These are phyloP conservation scores for Cymodocea nodosa DNA, from an alignment of 116 monocot genomes.

Conservation along the genomic window DNA sequence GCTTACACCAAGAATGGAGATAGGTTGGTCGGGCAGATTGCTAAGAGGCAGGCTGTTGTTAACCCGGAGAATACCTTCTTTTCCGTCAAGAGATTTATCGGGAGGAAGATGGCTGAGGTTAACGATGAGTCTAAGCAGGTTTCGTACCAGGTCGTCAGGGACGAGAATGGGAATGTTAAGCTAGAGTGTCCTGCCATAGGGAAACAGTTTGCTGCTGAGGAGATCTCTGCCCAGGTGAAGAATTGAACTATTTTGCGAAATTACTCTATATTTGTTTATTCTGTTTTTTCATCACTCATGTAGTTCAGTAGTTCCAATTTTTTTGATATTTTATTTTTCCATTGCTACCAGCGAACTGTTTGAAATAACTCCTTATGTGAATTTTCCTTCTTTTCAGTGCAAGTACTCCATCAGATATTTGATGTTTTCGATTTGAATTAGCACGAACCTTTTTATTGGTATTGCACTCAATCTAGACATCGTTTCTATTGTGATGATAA, in stretches of 20 bases:
- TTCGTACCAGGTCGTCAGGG: slow-evolving; percentile 31
- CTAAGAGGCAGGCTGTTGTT: slow-evolving; percentile 43
- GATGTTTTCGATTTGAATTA: too few species aligned
- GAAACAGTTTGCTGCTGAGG: slow-evolving; percentile 52
- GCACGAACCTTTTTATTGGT: too few species aligned
- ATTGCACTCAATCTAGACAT: too few species aligned
- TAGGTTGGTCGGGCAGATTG: slow-evolving; percentile 49
- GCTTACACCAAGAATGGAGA: slow-evolving; percentile 51
- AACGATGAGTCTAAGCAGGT: slow-evolving; percentile 42
- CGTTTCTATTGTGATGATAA: too few species aligned
- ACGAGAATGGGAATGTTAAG: slow-evolving; percentile 53
- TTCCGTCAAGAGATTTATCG: slow-evolving; percentile 40
- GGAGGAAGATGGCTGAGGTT: slow-evolving; percentile 43
- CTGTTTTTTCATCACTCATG: too few species aligned
- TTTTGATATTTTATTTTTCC: not conserved
- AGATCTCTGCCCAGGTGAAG: slow-evolving; percentile 53
- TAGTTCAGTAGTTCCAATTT: too few species aligned
- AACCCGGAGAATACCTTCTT: slow-evolving; percentile 24
- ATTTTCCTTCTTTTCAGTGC: too few species aligned
- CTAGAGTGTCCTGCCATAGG: slow-evolving; percentile 51
- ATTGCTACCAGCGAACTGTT: too few species aligned
- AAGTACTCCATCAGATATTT: too few species aligned
- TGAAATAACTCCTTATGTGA: too few species aligned
- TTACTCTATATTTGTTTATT: too few species aligned
- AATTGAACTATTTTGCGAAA: not conserved